These are phyloP conservation scores for Kalanchoe fedtschenkoi DNA, from an alignment of 164 flowering plant genomes.

Conservation along the genomic window DNA sequence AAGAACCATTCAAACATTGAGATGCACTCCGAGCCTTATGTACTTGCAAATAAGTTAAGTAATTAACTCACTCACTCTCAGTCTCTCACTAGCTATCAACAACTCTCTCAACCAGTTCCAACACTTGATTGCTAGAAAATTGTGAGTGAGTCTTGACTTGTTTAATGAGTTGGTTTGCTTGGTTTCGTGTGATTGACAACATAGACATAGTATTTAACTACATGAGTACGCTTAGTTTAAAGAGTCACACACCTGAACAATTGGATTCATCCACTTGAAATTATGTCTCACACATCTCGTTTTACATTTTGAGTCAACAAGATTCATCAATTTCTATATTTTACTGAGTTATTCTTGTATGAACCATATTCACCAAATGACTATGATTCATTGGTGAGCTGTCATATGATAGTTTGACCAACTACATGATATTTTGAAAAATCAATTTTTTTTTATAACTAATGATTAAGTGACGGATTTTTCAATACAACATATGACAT, in stretches of 20 bases:
- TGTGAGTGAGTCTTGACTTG: background rate
- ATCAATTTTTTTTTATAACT: no score
- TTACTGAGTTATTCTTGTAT: no score
- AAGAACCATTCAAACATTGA: slow-evolving; percentile 8
- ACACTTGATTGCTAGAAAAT: background rate
- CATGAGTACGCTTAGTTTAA: background rate
- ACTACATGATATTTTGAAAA: no score
- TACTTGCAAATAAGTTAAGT: slow-evolving; percentile 1
- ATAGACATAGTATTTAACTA: background rate
- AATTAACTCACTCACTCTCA: no score
- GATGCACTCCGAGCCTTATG: background rate
- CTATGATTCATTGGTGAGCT: background rate
- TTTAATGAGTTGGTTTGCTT: background rate
- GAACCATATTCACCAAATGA: background rate
- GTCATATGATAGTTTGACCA: no score
- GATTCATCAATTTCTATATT: background rate
- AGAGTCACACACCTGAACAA: background rate
- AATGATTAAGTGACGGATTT: no score
- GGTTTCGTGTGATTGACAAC: background rate
- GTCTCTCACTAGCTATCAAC: background rate
- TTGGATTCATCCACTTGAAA: background rate
- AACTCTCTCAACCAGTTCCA: background rate
- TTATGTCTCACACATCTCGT: background rate
- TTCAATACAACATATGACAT: no score
- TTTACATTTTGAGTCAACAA: background rate